Conservation (phyloP, 768 basidiomycete species). For the Crucibulum laeve region DNA sequence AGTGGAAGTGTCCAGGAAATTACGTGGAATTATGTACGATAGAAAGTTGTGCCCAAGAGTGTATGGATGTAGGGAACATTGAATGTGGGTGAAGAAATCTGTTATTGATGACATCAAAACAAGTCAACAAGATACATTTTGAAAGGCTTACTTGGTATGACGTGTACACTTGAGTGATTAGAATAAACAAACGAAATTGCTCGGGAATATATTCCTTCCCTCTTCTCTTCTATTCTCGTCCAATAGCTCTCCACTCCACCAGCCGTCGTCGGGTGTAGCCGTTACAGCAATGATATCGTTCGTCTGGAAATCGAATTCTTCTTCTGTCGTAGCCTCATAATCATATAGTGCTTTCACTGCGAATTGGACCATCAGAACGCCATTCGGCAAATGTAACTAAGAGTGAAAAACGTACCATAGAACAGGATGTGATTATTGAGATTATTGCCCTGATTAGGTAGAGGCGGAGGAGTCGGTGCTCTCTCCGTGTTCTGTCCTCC, state of each 20-base stretch:
- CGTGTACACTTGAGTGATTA: slow-evolving; percentile 18
- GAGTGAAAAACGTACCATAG: slow-evolving; percentile 57
- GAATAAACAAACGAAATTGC: slow-evolving; percentile 83
- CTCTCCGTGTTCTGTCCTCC: slow-evolving; percentile 7
- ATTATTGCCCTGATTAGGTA: slow-evolving; percentile 14
- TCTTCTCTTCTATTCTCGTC: slow-evolving; percentile 67
- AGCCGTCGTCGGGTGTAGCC: slow-evolving; percentile 91
- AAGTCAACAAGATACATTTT: no score
- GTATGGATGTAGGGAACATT: no score
- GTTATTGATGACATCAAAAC: no score
- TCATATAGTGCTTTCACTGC: slow-evolving; percentile 87
- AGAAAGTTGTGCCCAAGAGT: no score
- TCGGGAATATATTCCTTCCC: slow-evolving; percentile 79
- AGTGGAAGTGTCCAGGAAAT: no score
- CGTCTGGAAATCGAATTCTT: slow-evolving; percentile 94
- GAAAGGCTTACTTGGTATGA: no score
- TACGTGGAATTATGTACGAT: no score
- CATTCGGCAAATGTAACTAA: not conserved
- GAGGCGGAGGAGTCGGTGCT: slow-evolving; percentile 21
- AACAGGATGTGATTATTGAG: slow-evolving; percentile 66
- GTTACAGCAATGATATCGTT: slow-evolving; percentile 98
- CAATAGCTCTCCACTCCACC: slow-evolving; percentile 92
- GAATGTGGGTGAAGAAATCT: no score
- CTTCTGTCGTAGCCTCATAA: slow-evolving; percentile 77
- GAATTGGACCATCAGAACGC: slow-evolving; percentile 4